Evolutionary conservation across 2,329 filamentous ascomycete genomes (phyloP).

Genomic region (Pseudohalonectria lignicola): DNA sequence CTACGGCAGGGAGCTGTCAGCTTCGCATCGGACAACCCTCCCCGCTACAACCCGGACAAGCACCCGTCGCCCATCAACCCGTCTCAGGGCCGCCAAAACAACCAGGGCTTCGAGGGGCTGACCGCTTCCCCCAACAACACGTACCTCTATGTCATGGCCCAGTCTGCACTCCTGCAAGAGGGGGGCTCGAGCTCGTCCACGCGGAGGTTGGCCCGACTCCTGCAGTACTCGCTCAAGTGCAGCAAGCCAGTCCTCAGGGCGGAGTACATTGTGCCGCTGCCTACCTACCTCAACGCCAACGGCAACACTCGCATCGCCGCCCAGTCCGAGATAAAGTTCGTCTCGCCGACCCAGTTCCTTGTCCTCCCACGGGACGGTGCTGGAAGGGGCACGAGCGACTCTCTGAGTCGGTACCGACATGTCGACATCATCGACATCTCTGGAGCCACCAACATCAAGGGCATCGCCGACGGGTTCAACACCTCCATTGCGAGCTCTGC

Average conservation of each 20-base stretch:
- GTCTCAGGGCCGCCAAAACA: slow-evolving; percentile 54
- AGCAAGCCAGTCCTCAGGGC: slow-evolving; percentile 33
- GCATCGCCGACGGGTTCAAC: slow-evolving; percentile 24
- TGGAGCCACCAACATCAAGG: slow-evolving; percentile 49
- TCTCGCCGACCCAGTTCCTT: slow-evolving; percentile 38
- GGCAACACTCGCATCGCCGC: slow-evolving; percentile 44
- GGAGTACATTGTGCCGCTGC: slow-evolving; percentile 58
- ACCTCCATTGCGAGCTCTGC: slow-evolving; percentile 10
- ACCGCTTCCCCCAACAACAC: slow-evolving; percentile 52
- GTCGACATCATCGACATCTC: slow-evolving; percentile 59
- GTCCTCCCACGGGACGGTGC: slow-evolving; percentile 53
- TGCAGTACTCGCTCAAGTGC: slow-evolving; percentile 50
- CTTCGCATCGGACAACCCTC: slow-evolving; percentile 55
- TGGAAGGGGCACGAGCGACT: slow-evolving; percentile 43
- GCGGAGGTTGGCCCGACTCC: slow-evolving; percentile 46
- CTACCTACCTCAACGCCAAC: slow-evolving; percentile 40
- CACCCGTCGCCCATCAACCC: slow-evolving; percentile 43
- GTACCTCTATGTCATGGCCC: slow-evolving; percentile 52
- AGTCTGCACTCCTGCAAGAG: slow-evolving; percentile 49
- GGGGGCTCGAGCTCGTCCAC: slow-evolving; percentile 18
- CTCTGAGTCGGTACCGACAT: slow-evolving; percentile 49
- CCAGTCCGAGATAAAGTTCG: slow-evolving; percentile 48
- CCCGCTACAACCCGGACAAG: slow-evolving; percentile 41
- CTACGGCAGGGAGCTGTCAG: slow-evolving; percentile 37
- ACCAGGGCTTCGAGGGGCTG: slow-evolving; percentile 65